Base-by-base conservation (phyloP, 192 early-diverging fungal species). In the Funneliformis geosporum region DNA sequence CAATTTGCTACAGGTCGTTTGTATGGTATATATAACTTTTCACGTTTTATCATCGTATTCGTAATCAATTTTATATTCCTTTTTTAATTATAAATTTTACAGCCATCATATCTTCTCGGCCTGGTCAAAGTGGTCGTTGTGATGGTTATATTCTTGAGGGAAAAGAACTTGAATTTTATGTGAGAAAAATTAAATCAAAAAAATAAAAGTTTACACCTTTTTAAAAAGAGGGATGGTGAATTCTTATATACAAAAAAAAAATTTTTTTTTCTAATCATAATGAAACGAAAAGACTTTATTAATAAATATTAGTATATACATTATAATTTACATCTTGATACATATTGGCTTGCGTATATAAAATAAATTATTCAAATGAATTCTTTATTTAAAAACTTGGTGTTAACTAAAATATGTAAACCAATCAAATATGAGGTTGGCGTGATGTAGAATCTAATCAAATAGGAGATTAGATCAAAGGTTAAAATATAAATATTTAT, bases 121-220 rank as follows among this genome's bases (percentile, higher is more conserved):
- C 97, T 43, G 98, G 98, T 84, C 98, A 99, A 90, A 94, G 94
- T 83, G 98, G 98, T 80, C 94, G 98, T 85, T 89, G 90, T 82
- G 98, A 99, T 86, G 98, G 98, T 74, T 98, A 98, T 92, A 94
- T 99, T 84, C 91, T 99, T 68, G 98, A 99, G 87, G 98, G 98
- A 81, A 96, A 98, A 92, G 98, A 99, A 90, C 94, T 99, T 81
- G 98, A 98, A 78, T 99, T 99, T 94, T 99, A 99, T 93, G 84
- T 92, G 84, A 88, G 90, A 81, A 94, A 94, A 90, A 87, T 97
- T 86, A 92, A 90, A 87, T 88, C 86, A 84, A 92, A 89, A 84
- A 88, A 89, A 83, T 76, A 76, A 76, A 55, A 55, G 21, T 14
- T 55, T 21, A 21, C 16, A 7, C 6, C 21, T 18, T 14, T 55